A percentile compares a stretch with the other conserved stretches of the same genome.
Evolutionary conservation across 164 flowering plant species (phyloP).

Genomic region (Chimonanthus salicifolius): DNA sequence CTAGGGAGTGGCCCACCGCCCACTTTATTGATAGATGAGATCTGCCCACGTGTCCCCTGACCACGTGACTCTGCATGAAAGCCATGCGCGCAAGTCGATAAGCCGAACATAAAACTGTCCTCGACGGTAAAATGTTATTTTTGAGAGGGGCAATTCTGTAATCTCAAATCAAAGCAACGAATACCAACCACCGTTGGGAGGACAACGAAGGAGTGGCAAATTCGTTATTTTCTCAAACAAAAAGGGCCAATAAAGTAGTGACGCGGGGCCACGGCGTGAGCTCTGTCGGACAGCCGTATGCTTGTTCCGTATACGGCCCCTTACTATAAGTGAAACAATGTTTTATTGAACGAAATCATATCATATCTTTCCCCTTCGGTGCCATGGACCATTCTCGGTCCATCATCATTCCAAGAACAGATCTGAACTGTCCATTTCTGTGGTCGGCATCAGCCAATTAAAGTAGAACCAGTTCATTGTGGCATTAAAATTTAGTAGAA

Average conservation of each 20-base stretch:
- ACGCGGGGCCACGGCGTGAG: slow-evolving; percentile 28
- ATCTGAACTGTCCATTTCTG: too few relatives aligned
- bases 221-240: background rate
- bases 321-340: slow-evolving; percentile 6
- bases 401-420: background rate
- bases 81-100: too few relatives aligned
- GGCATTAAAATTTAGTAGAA: too few relatives aligned
- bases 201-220: background rate
- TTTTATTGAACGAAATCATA: background rate
- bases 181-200: background rate
- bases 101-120: too few relatives aligned
- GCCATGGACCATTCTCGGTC: background rate
- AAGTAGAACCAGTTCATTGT: too few relatives aligned
- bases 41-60: too few relatives aligned
- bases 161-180: background rate
- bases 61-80: too few relatives aligned
- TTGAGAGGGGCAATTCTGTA: background rate
- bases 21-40: too few relatives aligned
- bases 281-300: slow-evolving; percentile 68
- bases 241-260: background rate
- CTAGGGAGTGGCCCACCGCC: too few relatives aligned
- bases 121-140: background rate
- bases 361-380: background rate
- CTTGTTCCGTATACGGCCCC: slow-evolving; percentile 70
- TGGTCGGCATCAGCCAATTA: too few relatives aligned